Base-by-base conservation (phyloP, 805 yeast species). In the Ogataea neopini region DNA sequence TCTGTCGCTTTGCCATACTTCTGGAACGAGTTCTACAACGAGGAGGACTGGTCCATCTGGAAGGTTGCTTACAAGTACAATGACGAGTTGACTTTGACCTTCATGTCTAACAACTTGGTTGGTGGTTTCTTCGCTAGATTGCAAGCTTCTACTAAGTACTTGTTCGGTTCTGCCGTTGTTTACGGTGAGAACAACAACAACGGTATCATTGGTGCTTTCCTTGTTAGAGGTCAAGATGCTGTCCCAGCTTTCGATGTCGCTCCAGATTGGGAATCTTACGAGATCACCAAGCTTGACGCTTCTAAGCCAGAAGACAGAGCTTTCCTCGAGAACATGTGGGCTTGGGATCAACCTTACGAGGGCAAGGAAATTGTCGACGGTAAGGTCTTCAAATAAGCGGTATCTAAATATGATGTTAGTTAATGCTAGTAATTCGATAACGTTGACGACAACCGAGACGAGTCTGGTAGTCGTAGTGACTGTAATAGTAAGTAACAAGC, bases 81-180 rank as follows among this genome's bases (percentile, higher is more conserved):
- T 74, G 98, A 92, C 63, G 99, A 92, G 80, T 83, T 92, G 73
- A 92, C 97, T 60, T 76, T 87, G 73, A 87, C 96, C 59, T 92
- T 92, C 80, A 94, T 94, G 98, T 88, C 98, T 63, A 90, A 90
- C 86, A 92, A 92, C 84, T 82, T 89, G 73, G 78, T 94, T 67
- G 98, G 97, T 69, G 98, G 98, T 68, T 92, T 92, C 86, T 88
- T 92, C 85, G 84, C 83, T 87, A 88, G 99, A 79, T 81, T 92
- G 66, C 69, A 83, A 51, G 98, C 83, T 58, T 92, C 98, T 56
- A 79, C 88, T 76, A 92, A 92, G 77, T 92, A 83, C 83, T 71
- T 94, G 81, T 92, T 92, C 70, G 99, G 98, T 68, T 77, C 83
- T 67, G 71, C 86, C 74, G 96, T 91, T 63, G 98, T 94, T 61